Base-by-base conservation (phyloP, 441 rosid genomes). In the Isatis lusitanica region DNA sequence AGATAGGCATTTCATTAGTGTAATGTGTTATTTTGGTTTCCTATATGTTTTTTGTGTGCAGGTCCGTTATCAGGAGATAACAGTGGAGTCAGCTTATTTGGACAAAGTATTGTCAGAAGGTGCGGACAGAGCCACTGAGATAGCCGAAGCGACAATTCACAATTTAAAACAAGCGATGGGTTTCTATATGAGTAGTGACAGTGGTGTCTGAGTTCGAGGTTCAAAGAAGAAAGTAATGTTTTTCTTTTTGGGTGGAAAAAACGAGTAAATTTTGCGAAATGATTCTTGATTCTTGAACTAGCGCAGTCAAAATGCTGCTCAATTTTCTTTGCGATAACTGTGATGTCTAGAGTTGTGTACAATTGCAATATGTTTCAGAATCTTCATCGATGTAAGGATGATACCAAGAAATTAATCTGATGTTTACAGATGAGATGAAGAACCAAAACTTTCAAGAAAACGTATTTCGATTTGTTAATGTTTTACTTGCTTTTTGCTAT, bases 91-190 rank as follows among this genome's bases (percentile, higher is more conserved):
- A 60, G 82, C 81, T 9, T 93, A 87, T 81, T 82, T 91, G 74
- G 94, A 90, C 62, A 77, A 81, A 62, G 80, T 91, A 51, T 66
- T 93, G 77, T 74, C 83, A 15, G 90, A 87, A 74, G 97, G 96
- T 21, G 91, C 89, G 3, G 55, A 55, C n/a, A 86, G 79, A 81
- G 96, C 98, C 63, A 53, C 84, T 15, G 90, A 88, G 46, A 80
- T 87, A 80, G 94, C 90, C 0, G 90, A 90, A 78, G 78, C 74
- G 63, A 90, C 93, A 61, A 80, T 91, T 68, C 75, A 71, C 64
- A 83, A 88, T 74, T 82, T 90, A 66, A 76, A 80, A 72, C 96
- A 91, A 74, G 96, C 97, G 16, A 93, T 89, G 97, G 94, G 98
- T 66, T 90, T 89, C 79, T 82, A 48, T 82, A 31, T 33, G 74